Conservation (phyloP, 805 yeast genomes). For the Kodamaea nitidulidarum region DNA sequence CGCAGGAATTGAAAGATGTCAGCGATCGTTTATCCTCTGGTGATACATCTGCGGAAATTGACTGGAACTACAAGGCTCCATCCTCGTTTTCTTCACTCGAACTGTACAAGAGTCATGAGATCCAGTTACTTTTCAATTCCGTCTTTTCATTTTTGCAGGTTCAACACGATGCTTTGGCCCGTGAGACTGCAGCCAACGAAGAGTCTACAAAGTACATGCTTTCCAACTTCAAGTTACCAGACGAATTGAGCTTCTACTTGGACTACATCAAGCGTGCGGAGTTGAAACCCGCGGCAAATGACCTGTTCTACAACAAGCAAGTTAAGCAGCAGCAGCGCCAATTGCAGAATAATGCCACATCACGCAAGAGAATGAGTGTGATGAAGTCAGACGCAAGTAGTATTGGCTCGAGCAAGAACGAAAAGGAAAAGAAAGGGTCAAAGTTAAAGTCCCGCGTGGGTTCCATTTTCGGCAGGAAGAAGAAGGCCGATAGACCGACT, state of each 20-base stretch:
- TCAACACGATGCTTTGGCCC: conserved; percentile 22
- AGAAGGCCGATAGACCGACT: conserved; percentile 30
- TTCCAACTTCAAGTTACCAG: conserved; percentile 35
- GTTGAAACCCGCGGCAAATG: conserved; percentile 13
- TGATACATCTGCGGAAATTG: conserved; percentile 30
- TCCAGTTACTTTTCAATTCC: conserved; percentile 55
- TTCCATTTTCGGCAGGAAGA: conserved; percentile 61
- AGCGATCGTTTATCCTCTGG: conserved; percentile 19
- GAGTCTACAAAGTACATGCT: conserved; percentile 61
- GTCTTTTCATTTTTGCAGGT: conserved; percentile 55
- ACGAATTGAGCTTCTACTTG: conserved; percentile 37
- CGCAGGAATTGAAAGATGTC: conserved; percentile 41
- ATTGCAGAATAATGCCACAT: not conserved
- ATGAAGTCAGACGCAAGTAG: conserved; percentile 9
- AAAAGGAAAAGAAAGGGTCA: conserved; percentile 25
- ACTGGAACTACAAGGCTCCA: conserved; percentile 80
- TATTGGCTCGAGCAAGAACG: conserved; percentile 12
- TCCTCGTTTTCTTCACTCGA: conserved; percentile 72
- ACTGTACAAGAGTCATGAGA: conserved; percentile 59
- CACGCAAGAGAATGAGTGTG: conserved; percentile 8
- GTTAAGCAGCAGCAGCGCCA: conserved; percentile 13
- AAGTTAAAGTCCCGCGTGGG: conserved; percentile 69
- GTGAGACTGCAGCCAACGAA: conserved; percentile 46
- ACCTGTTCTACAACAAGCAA: conserved; percentile 11
- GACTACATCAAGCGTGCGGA: conserved; percentile 27